Percentiles rank a stretch among this genome's conserved stretches.
Evolutionary conservation across 2,329 filamentous ascomycete species (phyloP).

Genomic region (Monosporascus ibericus): DNA sequence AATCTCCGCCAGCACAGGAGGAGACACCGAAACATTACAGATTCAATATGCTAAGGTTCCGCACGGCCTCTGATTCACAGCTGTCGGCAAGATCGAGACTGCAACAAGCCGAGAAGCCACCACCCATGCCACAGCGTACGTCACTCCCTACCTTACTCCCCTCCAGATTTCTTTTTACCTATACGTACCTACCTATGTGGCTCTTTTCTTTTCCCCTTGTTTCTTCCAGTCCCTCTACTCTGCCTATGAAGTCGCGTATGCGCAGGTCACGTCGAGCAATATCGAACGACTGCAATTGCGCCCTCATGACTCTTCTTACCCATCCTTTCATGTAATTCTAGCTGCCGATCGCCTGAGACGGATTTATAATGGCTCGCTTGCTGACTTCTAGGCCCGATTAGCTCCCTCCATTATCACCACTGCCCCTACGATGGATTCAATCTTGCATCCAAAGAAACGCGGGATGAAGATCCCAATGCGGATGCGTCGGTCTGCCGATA

Average conservation of each 20-base stretch:
- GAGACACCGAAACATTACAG: constrained; percentile 52
- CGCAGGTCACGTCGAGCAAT: no score
- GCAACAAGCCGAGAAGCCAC: constrained; percentile 50
- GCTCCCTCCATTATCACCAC: constrained; percentile 82
- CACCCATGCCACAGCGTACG: constrained; percentile 54
- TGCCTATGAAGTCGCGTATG: no score
- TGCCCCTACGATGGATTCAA: constrained; percentile 67
- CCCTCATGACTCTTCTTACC: no score
- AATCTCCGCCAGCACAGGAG: constrained; percentile 47
- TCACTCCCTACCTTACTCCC: constrained; percentile 8
- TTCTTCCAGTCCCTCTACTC: constrained; percentile 3
- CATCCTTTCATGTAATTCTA: no score
- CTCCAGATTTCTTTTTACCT: not conserved
- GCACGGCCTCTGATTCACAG: constrained; percentile 90
- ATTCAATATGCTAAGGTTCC: constrained; percentile 72
- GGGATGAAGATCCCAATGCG: constrained; percentile 48
- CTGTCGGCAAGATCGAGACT: constrained; percentile 70
- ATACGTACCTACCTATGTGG: not conserved
- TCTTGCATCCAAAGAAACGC: constrained; percentile 48
- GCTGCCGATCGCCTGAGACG: not conserved
- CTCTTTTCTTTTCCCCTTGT: not conserved
- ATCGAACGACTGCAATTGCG: no score
- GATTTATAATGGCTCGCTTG: constrained; percentile 2
- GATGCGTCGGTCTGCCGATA: constrained; percentile 46
- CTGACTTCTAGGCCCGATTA: constrained; percentile 27